These are phyloP conservation scores for Setomelanomma holmii DNA, from an alignment of 2,329 filamentous ascomycete species.

Conservation along the genomic window DNA sequence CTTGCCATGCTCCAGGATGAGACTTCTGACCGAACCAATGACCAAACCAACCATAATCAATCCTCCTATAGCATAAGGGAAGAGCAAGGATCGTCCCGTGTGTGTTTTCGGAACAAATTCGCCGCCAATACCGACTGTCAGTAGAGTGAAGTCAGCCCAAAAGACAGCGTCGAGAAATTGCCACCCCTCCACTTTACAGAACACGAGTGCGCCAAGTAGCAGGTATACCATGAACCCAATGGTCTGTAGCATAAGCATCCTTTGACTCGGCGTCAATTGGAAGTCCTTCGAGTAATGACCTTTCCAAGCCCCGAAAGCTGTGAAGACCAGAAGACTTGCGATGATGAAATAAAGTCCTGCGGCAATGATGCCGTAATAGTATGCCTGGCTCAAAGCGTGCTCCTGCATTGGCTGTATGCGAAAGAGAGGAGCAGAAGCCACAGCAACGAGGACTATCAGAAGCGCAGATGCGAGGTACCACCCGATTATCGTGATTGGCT, in stretches of 20 bases:
- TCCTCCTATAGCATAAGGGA: slow-evolving; percentile 63
- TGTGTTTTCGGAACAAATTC: slow-evolving; percentile 59
- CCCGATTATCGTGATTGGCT: slow-evolving; percentile 67
- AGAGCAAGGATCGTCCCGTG: slow-evolving; percentile 58
- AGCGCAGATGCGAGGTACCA: slow-evolving; percentile 63
- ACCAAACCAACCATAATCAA: slow-evolving; percentile 64
- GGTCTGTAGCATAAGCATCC: slow-evolving; percentile 63
- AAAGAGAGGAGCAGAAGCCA: slow-evolving; percentile 55
- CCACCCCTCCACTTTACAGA: slow-evolving; percentile 60
- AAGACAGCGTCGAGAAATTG: slow-evolving; percentile 62
- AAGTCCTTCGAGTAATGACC: slow-evolving; percentile 65
- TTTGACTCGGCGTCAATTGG: slow-evolving; percentile 62
- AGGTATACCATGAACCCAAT: slow-evolving; percentile 59
- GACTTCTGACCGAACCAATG: slow-evolving; percentile 59
- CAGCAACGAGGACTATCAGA: slow-evolving; percentile 60
- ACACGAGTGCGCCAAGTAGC: slow-evolving; percentile 56
- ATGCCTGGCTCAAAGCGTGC: slow-evolving; percentile 62
- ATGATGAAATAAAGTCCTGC: slow-evolving; percentile 64
- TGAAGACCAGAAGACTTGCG: slow-evolving; percentile 61
- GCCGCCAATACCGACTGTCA: slow-evolving; percentile 63
- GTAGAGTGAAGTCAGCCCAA: slow-evolving; percentile 63
- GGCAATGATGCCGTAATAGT: slow-evolving; percentile 67
- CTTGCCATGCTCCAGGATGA: slow-evolving; percentile 60
- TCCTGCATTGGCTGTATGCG: slow-evolving; percentile 50
- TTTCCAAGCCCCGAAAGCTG: slow-evolving; percentile 61